These are phyloP conservation scores for Metarhizium sp. DNA, from an alignment of 2,329 filamentous ascomycete genomes.

Conservation along the genomic window DNA sequence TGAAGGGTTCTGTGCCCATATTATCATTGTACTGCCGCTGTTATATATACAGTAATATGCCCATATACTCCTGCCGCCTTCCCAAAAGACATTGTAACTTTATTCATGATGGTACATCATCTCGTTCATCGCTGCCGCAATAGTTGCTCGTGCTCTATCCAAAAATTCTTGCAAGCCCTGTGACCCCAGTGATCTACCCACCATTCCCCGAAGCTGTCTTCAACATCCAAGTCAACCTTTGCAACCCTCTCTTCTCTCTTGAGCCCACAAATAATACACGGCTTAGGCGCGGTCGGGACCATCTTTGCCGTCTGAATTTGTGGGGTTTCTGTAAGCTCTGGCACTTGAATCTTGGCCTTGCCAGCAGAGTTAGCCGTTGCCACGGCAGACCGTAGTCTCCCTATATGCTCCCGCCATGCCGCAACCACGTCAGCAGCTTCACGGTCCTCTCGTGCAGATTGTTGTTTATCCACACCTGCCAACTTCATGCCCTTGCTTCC, in stretches of 20 bases:
- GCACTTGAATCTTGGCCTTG: slow-evolving; percentile 45
- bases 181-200: slow-evolving; percentile 89
- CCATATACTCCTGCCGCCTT: background rate
- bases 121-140: slow-evolving; percentile 53
- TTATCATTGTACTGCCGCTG: no score
- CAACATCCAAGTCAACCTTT: slow-evolving; percentile 66
- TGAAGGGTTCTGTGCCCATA: no score
- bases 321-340: slow-evolving; percentile 63
- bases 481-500: slow-evolving; percentile 86
- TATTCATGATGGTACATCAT: background rate
- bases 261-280: slow-evolving; percentile 79
- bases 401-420: slow-evolving; percentile 67
- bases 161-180: slow-evolving; percentile 72
- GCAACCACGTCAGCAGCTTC: slow-evolving; percentile 71
- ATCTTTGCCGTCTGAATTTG: slow-evolving; percentile 59
- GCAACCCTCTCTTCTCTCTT: slow-evolving; percentile 76
- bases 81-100: background rate
- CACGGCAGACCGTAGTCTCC: slow-evolving; percentile 64
- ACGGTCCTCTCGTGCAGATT: slow-evolving; percentile 73
- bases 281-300: slow-evolving; percentile 63
- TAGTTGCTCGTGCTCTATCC: slow-evolving; percentile 64
- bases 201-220: slow-evolving; percentile 94
- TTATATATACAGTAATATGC: no score
- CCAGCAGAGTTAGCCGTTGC: slow-evolving; percentile 54
- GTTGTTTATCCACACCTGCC: slow-evolving; percentile 72